Evolutionary conservation across 306 rosid genomes (phyloP).

Genomic region (Hippophae tibetana): DNA sequence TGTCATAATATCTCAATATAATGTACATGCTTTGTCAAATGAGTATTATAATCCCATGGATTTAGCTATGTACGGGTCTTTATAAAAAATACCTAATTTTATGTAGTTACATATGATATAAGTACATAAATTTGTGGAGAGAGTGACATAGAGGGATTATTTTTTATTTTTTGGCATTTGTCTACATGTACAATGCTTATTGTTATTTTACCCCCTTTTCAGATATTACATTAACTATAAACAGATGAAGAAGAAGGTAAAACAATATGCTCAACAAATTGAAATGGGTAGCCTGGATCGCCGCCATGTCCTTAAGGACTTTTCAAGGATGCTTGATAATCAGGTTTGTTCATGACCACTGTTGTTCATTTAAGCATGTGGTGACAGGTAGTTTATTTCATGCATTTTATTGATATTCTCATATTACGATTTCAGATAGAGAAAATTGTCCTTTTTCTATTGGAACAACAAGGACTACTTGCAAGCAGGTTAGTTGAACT

Average conservation of each 20-base stretch:
- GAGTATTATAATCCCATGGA: not conserved
- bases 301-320: slow-evolving; percentile 84
- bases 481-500: slow-evolving; percentile 81
- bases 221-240: slow-evolving; percentile 95
- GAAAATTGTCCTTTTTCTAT: slow-evolving; percentile 78
- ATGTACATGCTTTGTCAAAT: too few species aligned
- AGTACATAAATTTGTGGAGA: not conserved
- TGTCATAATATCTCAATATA: too few species aligned
- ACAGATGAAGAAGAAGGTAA: slow-evolving; percentile 85
- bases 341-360: slow-evolving; percentile 43
- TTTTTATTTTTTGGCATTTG: not conserved
- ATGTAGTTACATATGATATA: not conserved
- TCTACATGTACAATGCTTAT: slow-evolving; percentile 9
- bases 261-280: slow-evolving; percentile 79
- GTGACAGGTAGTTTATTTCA: slow-evolving; percentile 1
- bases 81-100: not conserved
- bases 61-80: not conserved
- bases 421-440: slow-evolving; percentile 58
- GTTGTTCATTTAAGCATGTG: slow-evolving; percentile 7
- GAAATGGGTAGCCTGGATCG: slow-evolving; percentile 73
- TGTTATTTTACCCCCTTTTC: slow-evolving; percentile 10
- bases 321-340: slow-evolving; percentile 88
- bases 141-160: not conserved
- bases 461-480: slow-evolving; percentile 98
- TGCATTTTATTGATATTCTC: slow-evolving; percentile 16